phyloP scores from a whole-genome alignment of 257 asterid genomes.

The Schizonepeta tenuifolia region DNA sequence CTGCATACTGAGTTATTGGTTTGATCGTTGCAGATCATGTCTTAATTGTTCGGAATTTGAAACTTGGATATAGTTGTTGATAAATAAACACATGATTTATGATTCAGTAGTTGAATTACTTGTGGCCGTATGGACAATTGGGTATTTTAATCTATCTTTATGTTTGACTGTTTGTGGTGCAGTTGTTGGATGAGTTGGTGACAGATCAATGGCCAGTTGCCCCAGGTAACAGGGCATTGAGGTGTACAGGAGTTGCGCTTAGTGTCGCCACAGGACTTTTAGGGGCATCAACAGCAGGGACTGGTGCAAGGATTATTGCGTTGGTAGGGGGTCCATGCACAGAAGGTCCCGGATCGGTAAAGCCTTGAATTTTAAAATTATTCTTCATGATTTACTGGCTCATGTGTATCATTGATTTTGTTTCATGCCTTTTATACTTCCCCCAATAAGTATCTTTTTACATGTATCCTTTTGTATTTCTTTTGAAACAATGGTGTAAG shows the following conservation, averaged over 20 bases:
- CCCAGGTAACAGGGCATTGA: slow-evolving; percentile 75
- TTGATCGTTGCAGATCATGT: not conserved
- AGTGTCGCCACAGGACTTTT: slow-evolving; percentile 93
- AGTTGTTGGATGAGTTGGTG: slow-evolving; percentile 92
- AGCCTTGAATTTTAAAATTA: slow-evolving; percentile 34
- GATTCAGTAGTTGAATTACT: slow-evolving; percentile 13
- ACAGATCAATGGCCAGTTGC: slow-evolving; percentile 88
- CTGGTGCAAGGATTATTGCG: slow-evolving; percentile 85
- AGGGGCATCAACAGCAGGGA: slow-evolving; percentile 81
- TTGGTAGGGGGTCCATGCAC: slow-evolving; percentile 99
- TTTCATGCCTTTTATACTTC: not conserved
- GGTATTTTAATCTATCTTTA: slow-evolving; percentile 7
- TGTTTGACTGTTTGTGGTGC: slow-evolving; percentile 33
- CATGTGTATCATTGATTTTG: not conserved
- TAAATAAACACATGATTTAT: not conserved
- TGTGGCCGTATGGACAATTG: slow-evolving; percentile 7
- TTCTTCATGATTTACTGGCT: slow-evolving; percentile 1
- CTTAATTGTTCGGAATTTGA: slow-evolving; percentile 14
- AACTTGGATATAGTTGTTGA: slow-evolving; percentile 8
- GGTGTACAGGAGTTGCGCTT: slow-evolving; percentile 96
- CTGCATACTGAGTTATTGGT: slow-evolving; percentile 5
- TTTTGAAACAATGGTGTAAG: not conserved
- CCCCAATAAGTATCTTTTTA: not conserved
- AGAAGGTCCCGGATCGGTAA: slow-evolving; percentile 99
- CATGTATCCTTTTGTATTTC: not conserved